phyloP scores from a whole-genome alignment of 2,329 filamentous ascomycete genomes.

The Colletotrichum zoysiae region DNA sequence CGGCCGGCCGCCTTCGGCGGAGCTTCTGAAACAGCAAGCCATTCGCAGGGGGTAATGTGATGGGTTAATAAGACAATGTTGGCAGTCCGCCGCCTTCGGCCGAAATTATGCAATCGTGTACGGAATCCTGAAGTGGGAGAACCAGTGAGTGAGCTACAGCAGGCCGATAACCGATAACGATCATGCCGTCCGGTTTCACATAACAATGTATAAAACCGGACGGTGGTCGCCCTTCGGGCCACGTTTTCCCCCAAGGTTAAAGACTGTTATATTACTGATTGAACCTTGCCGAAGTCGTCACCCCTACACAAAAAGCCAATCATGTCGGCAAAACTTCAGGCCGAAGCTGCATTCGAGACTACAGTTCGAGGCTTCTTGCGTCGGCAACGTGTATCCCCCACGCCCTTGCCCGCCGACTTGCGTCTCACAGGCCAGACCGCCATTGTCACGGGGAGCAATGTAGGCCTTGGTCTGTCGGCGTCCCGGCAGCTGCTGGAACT shows the following conservation, averaged over 20 bases:
- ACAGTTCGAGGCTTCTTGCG: not conserved
- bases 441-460: slow-evolving; percentile 61
- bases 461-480: slow-evolving; percentile 60
- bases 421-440: slow-evolving; percentile 52
- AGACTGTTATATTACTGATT: too few species aligned
- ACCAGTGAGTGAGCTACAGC: not conserved
- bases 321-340: slow-evolving; percentile 4
- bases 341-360: slow-evolving; percentile 2
- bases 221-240: not conserved
- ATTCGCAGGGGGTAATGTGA: not conserved
- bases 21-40: too few species aligned
- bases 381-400: not conserved
- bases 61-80: not conserved
- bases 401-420: not conserved
- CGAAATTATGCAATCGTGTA: not conserved
- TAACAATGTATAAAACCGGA: not conserved
- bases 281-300: not conserved
- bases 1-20: too few species aligned
- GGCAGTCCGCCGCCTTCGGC: not conserved
- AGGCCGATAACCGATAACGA: not conserved
- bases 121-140: not conserved
- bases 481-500: slow-evolving; percentile 55
- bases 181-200: not conserved
- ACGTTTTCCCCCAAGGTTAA: not conserved
- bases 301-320: not conserved